phyloP scores from a whole-genome alignment of 495 filamentous ascomycete species.

The Aspergillus bridgeri region DNA sequence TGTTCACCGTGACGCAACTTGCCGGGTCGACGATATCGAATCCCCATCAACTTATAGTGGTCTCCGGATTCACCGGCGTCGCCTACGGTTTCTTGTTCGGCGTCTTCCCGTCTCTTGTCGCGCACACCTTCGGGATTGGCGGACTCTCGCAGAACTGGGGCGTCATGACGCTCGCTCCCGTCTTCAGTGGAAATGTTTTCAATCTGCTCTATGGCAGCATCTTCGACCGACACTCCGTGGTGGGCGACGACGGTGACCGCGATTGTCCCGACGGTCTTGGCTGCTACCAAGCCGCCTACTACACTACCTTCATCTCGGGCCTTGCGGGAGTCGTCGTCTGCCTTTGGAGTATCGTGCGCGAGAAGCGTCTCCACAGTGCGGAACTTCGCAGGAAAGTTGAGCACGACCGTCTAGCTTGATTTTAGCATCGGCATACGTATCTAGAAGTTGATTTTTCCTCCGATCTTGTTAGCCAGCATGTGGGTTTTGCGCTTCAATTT shows the following conservation, averaged over 20 bases:
- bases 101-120: constrained; percentile 86
- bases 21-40: constrained; percentile 75
- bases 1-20: constrained; percentile 81
- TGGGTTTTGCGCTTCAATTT: not conserved
- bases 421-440: not conserved
- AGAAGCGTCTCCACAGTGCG: constrained; percentile 38
- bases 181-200: constrained; percentile 84
- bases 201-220: constrained; percentile 78
- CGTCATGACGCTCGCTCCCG: constrained; percentile 82
- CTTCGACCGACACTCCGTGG: constrained; percentile 73
- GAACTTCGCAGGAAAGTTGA: constrained; percentile 28
- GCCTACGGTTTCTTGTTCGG: constrained; percentile 95
- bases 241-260: constrained; percentile 63
- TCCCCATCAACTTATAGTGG: constrained; percentile 70
- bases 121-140: constrained; percentile 85
- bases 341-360: constrained; percentile 73
- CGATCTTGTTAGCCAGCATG: not conserved
- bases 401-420: constrained; percentile 32
- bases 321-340: constrained; percentile 64
- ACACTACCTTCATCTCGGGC: constrained; percentile 74
- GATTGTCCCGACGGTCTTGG: constrained; percentile 74
- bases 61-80: constrained; percentile 80
- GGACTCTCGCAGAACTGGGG: constrained; percentile 95
- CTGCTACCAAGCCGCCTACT: constrained; percentile 82
- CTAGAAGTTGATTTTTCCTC: not conserved